phyloP scores from a whole-genome alignment of 176 grass and related monocot species.

The Typha latifolia region DNA sequence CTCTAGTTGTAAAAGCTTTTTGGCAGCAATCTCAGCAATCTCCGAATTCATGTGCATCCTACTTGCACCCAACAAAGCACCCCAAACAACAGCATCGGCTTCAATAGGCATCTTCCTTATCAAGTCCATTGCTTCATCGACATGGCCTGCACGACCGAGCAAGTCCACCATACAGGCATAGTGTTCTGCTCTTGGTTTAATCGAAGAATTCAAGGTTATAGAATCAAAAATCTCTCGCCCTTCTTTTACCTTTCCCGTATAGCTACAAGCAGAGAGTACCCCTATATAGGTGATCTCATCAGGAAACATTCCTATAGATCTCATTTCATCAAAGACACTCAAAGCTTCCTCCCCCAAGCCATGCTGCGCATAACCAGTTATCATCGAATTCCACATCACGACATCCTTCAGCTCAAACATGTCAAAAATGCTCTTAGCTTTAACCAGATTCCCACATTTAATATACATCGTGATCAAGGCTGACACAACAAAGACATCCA shows the following conservation, averaged over 20 bases:
- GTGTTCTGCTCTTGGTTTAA: conserved; percentile 40
- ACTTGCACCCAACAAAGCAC: conserved; percentile 64
- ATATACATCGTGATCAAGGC: conserved; percentile 70
- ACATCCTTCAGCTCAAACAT: conserved; percentile 59
- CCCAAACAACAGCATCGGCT: conserved; percentile 69
- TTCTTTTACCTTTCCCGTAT: conserved; percentile 66
- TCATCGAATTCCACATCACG: conserved; percentile 83
- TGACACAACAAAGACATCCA: conserved; percentile 44
- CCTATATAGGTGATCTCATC: conserved; percentile 72
- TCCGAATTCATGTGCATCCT: conserved; percentile 69
- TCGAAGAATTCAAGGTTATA: conserved; percentile 30
- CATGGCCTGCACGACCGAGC: conserved; percentile 52
- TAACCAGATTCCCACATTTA: conserved; percentile 53
- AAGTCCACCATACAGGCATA: conserved; percentile 79
- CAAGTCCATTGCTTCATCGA: conserved; percentile 57
- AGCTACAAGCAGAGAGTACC: conserved; percentile 64
- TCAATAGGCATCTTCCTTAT: conserved; percentile 48
- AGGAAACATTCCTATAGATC: conserved; percentile 28
- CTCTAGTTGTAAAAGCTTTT: conserved; percentile 55
- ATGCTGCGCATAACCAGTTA: conserved; percentile 72
- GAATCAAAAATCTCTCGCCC: conserved; percentile 54
- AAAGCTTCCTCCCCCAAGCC: conserved; percentile 71
- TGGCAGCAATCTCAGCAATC: conserved; percentile 62
- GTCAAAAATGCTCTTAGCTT: conserved; percentile 42
- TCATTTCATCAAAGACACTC: conserved; percentile 46